Conservation (phyloP, 805 yeast species). For the Saccharomycopsis selenospora region DNA sequence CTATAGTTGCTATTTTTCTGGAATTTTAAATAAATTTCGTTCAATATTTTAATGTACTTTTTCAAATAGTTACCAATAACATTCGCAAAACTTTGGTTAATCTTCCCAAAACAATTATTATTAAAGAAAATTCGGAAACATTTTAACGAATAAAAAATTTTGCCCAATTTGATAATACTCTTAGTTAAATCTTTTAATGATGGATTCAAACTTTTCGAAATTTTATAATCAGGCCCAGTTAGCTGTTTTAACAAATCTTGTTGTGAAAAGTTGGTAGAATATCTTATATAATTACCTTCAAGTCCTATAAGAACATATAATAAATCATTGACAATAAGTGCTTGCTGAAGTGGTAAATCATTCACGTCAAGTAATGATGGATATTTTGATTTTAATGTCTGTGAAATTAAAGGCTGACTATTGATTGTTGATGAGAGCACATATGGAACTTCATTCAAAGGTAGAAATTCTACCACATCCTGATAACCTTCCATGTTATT, state of each 20-base stretch:
- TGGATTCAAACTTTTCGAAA: constrained; percentile 66
- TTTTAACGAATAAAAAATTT: constrained; percentile 49
- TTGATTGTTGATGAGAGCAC: constrained; percentile 9
- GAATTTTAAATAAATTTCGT: constrained; percentile 21
- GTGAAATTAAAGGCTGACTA: constrained; percentile 6
- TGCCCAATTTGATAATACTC: constrained; percentile 54
- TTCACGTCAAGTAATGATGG: constrained; percentile 12
- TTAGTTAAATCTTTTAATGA: constrained; percentile 65
- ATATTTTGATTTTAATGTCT: constrained; percentile 5
- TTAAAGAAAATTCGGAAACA: constrained; percentile 58
- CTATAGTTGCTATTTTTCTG: constrained; percentile 7
- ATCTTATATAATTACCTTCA: constrained; percentile 75
- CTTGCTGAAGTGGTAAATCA: constrained; percentile 54
- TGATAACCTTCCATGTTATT: no score
- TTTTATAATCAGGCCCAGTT: constrained; percentile 69
- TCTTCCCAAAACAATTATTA: constrained; percentile 52
- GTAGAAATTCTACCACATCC: constrained; percentile 7
- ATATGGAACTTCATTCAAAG: constrained; percentile 2
- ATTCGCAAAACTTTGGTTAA: constrained; percentile 64
- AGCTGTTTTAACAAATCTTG: constrained; percentile 27
- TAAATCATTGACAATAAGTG: constrained; percentile 62
- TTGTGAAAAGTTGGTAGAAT: constrained; percentile 49
- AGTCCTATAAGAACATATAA: constrained; percentile 59
- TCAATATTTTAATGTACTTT: constrained; percentile 28
- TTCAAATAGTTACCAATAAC: constrained; percentile 43